phyloP scores from a whole-genome alignment of 2,329 filamentous ascomycete genomes.

The Alternaria ethzedia region DNA sequence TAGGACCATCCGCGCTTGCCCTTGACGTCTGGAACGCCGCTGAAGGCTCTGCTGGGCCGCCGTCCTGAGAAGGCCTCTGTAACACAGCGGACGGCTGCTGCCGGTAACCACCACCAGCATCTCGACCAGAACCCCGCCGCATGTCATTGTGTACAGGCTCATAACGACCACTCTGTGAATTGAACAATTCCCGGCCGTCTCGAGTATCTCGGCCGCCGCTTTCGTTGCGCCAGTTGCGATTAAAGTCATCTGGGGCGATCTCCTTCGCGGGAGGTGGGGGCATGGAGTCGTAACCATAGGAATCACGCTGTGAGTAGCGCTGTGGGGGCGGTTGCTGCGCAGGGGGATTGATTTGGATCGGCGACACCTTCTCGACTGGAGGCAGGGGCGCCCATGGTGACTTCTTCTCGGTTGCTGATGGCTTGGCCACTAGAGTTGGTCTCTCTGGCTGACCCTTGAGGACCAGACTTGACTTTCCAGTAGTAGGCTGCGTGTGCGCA shows the following conservation, averaged over 20 bases:
- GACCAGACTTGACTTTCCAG: slow-evolving; percentile 61
- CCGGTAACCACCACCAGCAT: slow-evolving; percentile 65
- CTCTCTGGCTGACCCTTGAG: slow-evolving; percentile 73
- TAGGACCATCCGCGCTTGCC: slow-evolving; percentile 66
- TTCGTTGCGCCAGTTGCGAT: slow-evolving; percentile 80
- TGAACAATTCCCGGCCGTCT: slow-evolving; percentile 78
- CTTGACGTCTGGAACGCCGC: slow-evolving; percentile 83
- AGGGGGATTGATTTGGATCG: slow-evolving; percentile 66
- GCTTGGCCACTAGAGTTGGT: slow-evolving; percentile 75
- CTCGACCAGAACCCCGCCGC: slow-evolving; percentile 70
- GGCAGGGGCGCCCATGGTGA: slow-evolving; percentile 92
- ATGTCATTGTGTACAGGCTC: slow-evolving; percentile 78
- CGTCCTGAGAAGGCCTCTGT: slow-evolving; percentile 71
- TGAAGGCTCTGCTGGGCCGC: slow-evolving; percentile 79
- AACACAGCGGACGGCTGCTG: slow-evolving; percentile 80
- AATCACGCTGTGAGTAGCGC: slow-evolving; percentile 63
- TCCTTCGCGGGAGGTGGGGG: slow-evolving; percentile 70
- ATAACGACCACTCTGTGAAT: slow-evolving; percentile 93
- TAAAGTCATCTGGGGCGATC: slow-evolving; percentile 94
- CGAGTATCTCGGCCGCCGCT: slow-evolving; percentile 60
- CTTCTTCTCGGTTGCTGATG: slow-evolving; percentile 74
- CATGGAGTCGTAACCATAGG: slow-evolving; percentile 61
- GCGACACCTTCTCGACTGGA: slow-evolving; percentile 81
- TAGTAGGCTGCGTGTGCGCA: slow-evolving; percentile 39
- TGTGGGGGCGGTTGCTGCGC: slow-evolving; percentile 50